Conservation (phyloP, 306 rosid species). For the Ormosia semicastrata region DNA sequence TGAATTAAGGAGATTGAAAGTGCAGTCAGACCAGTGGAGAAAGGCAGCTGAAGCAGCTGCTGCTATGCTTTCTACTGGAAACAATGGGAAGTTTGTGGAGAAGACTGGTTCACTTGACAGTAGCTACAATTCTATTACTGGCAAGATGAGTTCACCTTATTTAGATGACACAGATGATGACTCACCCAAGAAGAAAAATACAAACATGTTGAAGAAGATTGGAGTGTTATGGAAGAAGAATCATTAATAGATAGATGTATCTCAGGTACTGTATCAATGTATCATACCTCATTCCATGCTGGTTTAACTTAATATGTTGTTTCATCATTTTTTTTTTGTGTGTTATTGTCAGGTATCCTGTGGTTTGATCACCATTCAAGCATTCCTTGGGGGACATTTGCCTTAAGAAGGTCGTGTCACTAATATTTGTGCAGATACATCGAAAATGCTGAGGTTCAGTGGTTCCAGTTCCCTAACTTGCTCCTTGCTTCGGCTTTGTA, state of each 20-base stretch:
- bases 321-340: conserved; percentile 7
- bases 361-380: neutral
- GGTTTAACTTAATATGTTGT: neutral
- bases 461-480: neutral
- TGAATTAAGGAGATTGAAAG: conserved; percentile 70
- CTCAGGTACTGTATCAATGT: conserved; percentile 4
- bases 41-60: conserved; percentile 89
- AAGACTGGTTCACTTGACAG: conserved; percentile 48
- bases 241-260: conserved; percentile 38
- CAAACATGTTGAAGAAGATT: conserved; percentile 75
- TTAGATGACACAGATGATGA: conserved; percentile 75
- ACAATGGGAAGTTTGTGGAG: conserved; percentile 55
- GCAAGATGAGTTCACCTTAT: conserved; percentile 54
- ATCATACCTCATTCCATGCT: neutral
- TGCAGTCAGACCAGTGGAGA: conserved; percentile 87
- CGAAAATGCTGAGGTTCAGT: neutral
- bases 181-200: conserved; percentile 77
- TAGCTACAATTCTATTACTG: conserved; percentile 44
- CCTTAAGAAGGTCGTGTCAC: neutral
- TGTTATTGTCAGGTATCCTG: neutral
- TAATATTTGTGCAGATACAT: conserved; percentile 10
- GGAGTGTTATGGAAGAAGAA: conserved; percentile 86
- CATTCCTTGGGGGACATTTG: neutral
- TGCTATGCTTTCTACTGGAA: conserved; percentile 58
- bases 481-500: neutral